A percentile compares a stretch with the other conserved stretches of the same genome.
These are phyloP conservation scores for Daldinia concentrica DNA, from an alignment of 495 filamentous ascomycete species.

Conservation along the genomic window DNA sequence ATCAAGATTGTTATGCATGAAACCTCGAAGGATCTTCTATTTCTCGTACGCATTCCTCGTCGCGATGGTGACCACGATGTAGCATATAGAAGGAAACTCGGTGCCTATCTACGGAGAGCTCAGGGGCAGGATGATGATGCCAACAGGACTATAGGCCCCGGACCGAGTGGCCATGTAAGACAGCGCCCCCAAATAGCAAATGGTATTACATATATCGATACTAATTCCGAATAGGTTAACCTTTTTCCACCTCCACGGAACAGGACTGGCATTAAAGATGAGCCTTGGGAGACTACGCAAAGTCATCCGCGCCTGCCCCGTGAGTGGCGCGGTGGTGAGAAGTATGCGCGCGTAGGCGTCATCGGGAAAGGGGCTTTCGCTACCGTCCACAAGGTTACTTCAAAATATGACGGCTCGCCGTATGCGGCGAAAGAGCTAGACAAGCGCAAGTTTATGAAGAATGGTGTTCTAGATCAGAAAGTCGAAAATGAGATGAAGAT, in stretches of 20 bases:
- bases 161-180: constrained; percentile 57
- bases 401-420: constrained; percentile 77
- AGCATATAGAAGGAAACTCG: constrained; percentile 68
- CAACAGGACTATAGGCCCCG: constrained; percentile 56
- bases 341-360: constrained; percentile 80
- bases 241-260: constrained; percentile 36
- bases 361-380: constrained; percentile 96
- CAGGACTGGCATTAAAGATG: background rate
- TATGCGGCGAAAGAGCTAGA: constrained; percentile 93
- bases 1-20: constrained; percentile 72
- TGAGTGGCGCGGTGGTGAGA: constrained; percentile 81
- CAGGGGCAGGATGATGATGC: constrained; percentile 37
- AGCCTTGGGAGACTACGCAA: constrained; percentile 20
- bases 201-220: background rate
- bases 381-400: constrained; percentile 84
- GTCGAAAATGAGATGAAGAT: constrained; percentile 96
- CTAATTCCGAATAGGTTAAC: constrained; percentile 42
- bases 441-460: constrained; percentile 88
- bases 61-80: constrained; percentile 65
- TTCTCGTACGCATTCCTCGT: constrained; percentile 85
- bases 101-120: constrained; percentile 57
- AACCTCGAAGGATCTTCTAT: constrained; percentile 65
- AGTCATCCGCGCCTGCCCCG: constrained; percentile 44
- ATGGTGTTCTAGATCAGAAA: constrained; percentile 82
- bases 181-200: background rate